Evolutionary conservation across 2,329 filamentous ascomycete genomes (phyloP).

Genomic region (Exutisphaerella laricina): DNA sequence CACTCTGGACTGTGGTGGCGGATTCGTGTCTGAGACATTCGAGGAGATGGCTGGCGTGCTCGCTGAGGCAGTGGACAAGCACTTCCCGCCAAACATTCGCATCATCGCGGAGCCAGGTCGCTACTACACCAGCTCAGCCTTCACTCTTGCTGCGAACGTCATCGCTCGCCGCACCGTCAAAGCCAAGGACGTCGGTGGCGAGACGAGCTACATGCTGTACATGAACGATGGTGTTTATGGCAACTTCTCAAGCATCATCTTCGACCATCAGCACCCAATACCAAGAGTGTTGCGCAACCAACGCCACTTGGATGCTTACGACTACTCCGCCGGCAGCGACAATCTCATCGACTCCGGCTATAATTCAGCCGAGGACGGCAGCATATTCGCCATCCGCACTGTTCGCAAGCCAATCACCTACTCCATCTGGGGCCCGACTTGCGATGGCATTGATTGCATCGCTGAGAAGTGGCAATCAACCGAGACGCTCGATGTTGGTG

Average conservation of each 20-base stretch:
- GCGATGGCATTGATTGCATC: conserved; percentile 96
- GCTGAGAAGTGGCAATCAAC: conserved; percentile 71
- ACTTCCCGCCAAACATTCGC: conserved; percentile 77
- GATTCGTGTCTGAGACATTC: conserved; percentile 86
- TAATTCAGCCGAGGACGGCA: conserved; percentile 37
- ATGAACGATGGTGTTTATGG: conserved; percentile 97
- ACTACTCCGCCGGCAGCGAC: conserved; percentile 25
- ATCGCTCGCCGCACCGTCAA: conserved; percentile 89
- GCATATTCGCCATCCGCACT: conserved; percentile 35
- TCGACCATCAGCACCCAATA: conserved; percentile 89
- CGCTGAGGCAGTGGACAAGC: conserved; percentile 71
- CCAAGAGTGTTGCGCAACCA: conserved; percentile 62
- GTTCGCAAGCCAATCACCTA: conserved; percentile 58
- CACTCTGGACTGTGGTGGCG: conserved; percentile 88
- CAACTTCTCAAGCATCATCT: conserved; percentile 99
- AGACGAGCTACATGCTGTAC: conserved; percentile 89
- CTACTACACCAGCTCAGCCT: conserved; percentile 90
- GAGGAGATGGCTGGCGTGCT: conserved; percentile 83
- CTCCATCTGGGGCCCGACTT: conserved; percentile 97
- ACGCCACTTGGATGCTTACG: conserved; percentile 27
- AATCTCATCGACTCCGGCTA: conserved; percentile 32
- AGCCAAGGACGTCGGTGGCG: conserved; percentile 52
- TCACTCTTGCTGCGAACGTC: conserved; percentile 91
- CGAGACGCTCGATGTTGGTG: conserved; percentile 77
- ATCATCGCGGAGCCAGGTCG: conserved; percentile 95